Evolutionary conservation across 2,329 filamentous ascomycete species (phyloP).

Genomic region (Pseudogymnoascus sp.): DNA sequence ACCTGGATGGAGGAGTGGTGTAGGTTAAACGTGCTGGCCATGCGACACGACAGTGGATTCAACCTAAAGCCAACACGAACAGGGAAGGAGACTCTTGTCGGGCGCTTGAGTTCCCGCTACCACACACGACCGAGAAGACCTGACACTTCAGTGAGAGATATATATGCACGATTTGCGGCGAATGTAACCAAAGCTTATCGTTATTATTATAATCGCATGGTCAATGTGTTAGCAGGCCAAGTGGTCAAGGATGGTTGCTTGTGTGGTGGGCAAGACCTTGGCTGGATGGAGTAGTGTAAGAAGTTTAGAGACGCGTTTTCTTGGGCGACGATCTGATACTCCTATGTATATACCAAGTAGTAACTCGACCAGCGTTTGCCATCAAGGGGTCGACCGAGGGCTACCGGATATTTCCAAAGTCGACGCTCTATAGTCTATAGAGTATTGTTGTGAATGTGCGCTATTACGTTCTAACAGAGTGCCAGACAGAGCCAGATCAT

Average conservation of each 20-base stretch:
- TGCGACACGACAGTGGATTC: constrained; percentile 7
- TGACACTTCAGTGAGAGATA: neutral
- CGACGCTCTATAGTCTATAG: neutral
- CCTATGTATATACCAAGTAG: neutral
- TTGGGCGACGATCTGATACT: neutral
- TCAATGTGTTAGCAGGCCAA: constrained; percentile 7
- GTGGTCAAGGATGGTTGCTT: constrained; percentile 4
- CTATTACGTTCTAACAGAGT: neutral
- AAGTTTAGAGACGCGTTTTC: neutral
- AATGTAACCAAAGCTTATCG: constrained; percentile 7
- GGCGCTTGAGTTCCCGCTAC: neutral
- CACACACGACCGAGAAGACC: neutral
- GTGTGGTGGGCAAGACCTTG: neutral
- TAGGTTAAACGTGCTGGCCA: constrained; percentile 11
- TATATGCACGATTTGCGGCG: neutral
- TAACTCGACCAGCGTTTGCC: neutral
- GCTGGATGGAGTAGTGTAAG: neutral
- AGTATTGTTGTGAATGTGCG: neutral
- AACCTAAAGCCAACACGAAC: neutral
- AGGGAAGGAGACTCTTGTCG: neutral
- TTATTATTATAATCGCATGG: constrained; percentile 3
- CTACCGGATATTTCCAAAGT: neutral
- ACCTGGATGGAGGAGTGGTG: constrained; percentile 5
- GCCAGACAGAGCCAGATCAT: neutral
- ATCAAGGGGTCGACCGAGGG: neutral